Evolutionary conservation across 1,284 basidiomycete species (phyloP), one percentile per base, ranked within the genome.

Genomic region (Pyrrhoderma noxium): DNA sequence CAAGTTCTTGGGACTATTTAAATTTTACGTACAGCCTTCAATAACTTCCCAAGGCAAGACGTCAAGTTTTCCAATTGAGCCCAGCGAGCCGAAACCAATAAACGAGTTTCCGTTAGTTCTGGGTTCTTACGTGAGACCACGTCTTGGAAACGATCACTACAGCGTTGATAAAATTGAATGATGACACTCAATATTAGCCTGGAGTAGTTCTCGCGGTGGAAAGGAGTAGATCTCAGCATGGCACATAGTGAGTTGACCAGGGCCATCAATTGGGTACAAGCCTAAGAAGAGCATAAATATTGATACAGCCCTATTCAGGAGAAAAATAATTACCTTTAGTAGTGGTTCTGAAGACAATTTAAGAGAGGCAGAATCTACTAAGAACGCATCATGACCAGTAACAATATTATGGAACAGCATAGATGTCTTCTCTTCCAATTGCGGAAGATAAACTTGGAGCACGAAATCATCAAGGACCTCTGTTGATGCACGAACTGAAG

Each of bases 131-230:
- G 64, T 0, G 80, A 74, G 19, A 88, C 82, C 8, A 92, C 72
- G 55, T 77, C 80, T 59, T 90, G 84, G 67, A 92, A 98, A 25
- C 85, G 76, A 60, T 93, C 85, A 58, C 87, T 92, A 62, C 93
- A 96, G 37, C 88, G 82, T 64, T 96, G 92, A 63, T 98, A 98
- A 65, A 94, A 98, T 65, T 97, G 93, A 35, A 96, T 91, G 46
- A 98, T 88, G 39, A 97, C 88, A n/a, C 89, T 86, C 21, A 99
- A 78, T 55, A 99, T 93, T 36, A 99, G 73, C n/a, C 92, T 80
- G 25, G 91, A 85, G 66, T 97, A 94, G 64, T 85, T 93, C 64
- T 98, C 95, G 53, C 86, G 79, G 61, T 98, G 94, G 71, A 99
- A 98, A 0, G 95, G 93, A n/a, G 92, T 93, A 13, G 85, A 86